Percentiles rank a stretch among this genome's conserved stretches.
Conservation (phyloP, 2,329 filamentous ascomycete genomes). For the Ophiostoma quercus region DNA sequence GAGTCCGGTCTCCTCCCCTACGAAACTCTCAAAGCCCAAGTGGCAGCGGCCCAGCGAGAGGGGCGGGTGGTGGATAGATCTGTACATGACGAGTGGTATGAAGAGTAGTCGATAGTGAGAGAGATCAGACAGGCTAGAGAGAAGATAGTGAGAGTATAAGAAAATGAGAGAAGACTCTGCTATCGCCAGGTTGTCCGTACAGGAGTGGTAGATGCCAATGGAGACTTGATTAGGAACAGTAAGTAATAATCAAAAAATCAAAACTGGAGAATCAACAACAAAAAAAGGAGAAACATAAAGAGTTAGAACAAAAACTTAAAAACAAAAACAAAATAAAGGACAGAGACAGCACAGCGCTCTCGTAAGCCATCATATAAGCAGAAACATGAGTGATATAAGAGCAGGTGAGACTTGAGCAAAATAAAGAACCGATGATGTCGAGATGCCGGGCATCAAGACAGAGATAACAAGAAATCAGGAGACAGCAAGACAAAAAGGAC, state of each 20-base stretch:
- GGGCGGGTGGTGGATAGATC: neutral
- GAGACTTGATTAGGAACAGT: no score
- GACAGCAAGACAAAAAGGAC: no score
- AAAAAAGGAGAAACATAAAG: neutral
- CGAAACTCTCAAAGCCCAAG: constrained; percentile 29
- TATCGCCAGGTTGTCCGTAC: constrained; percentile 13
- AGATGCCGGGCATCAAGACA: no score
- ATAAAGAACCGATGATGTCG: neutral
- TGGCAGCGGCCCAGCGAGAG: neutral
- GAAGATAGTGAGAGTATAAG: neutral
- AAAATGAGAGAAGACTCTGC: neutral
- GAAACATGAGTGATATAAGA: neutral
- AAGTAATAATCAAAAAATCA: neutral
- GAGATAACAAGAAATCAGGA: neutral
- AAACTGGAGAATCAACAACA: neutral
- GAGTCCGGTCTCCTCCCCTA: constrained; percentile 16
- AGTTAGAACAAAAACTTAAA: neutral
- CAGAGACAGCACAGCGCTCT: neutral
- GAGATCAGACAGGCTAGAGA: neutral
- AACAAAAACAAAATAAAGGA: neutral
- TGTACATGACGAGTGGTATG: neutral
- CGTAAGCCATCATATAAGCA: neutral
- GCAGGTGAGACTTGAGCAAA: neutral
- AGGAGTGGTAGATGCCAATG: neutral
- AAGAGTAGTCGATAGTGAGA: neutral